A percentile compares a stretch with the other conserved stretches of the same genome.
Evolutionary conservation across 805 yeast species (phyloP).

Genomic region (Ogataea angusta): DNA sequence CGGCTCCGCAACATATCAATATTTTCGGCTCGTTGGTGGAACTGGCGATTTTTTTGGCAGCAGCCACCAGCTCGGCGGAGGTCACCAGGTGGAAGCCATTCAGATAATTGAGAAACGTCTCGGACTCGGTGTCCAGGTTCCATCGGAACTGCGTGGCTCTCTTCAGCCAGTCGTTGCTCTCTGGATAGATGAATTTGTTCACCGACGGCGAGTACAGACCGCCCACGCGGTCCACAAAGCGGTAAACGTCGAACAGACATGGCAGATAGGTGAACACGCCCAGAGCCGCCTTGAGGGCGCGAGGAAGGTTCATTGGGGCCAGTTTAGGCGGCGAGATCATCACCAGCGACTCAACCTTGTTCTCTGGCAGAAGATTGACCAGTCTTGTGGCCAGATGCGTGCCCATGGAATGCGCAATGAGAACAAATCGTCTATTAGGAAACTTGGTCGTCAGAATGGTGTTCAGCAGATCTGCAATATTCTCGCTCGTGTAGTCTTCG

Average conservation of each 20-base stretch:
- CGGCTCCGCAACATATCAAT: constrained; percentile 55
- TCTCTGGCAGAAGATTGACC: constrained; percentile 35
- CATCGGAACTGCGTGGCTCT: constrained; percentile 61
- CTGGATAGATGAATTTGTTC: constrained; percentile 45
- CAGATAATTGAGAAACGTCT: constrained; percentile 51
- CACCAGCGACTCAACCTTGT: constrained; percentile 45
- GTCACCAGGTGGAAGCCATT: constrained; percentile 46
- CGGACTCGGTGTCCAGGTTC: constrained; percentile 63
- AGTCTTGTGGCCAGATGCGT: constrained; percentile 45
- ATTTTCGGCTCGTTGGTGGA: constrained; percentile 38
- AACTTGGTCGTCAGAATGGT: constrained; percentile 38
- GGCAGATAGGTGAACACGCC: constrained; percentile 39
- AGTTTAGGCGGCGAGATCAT: constrained; percentile 46
- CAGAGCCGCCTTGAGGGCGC: constrained; percentile 21
- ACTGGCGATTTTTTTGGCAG: constrained; percentile 37
- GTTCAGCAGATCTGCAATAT: constrained; percentile 38
- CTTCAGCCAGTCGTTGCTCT: constrained; percentile 32
- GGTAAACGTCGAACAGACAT: constrained; percentile 48
- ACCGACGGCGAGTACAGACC: constrained; percentile 64
- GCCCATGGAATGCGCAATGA: constrained; percentile 59
- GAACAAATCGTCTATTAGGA: constrained; percentile 41
- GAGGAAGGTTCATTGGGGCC: constrained; percentile 16
- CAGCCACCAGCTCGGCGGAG: constrained; percentile 41
- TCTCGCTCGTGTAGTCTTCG: constrained; percentile 40
- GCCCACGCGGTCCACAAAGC: constrained; percentile 58